phyloP scores from a whole-genome alignment of 495 filamentous ascomycete genomes.

The Bombardia bombarda region DNA sequence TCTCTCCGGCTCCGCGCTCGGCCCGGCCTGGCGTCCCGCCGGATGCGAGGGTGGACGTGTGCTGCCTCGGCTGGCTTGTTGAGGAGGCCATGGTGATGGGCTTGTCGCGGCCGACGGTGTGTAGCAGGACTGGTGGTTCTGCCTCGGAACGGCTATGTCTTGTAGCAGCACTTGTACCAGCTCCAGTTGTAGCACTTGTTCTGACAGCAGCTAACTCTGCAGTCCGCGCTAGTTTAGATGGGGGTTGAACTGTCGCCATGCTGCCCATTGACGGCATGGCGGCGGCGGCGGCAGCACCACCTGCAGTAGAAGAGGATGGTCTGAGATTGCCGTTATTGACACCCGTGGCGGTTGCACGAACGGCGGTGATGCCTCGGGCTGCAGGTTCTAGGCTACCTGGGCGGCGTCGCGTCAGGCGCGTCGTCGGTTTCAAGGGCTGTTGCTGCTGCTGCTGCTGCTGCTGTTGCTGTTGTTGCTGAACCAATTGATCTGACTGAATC shows the following conservation, averaged over 20 bases:
- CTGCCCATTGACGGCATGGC: not conserved
- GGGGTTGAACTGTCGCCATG: not conserved
- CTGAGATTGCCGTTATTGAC: not conserved
- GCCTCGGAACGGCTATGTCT: not conserved
- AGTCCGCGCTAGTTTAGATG: too few relatives aligned
- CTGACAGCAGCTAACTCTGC: too few relatives aligned
- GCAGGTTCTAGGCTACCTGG: not conserved
- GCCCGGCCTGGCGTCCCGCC: slow-evolving; percentile 11
- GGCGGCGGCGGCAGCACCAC: not conserved
- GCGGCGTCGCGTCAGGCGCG: slow-evolving; percentile 15
- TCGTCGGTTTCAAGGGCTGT: too few relatives aligned
- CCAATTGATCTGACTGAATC: too few relatives aligned
- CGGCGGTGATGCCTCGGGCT: not conserved
- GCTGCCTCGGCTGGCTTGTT: slow-evolving; percentile 9
- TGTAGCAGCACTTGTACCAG: not conserved
- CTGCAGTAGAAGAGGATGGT: too few relatives aligned
- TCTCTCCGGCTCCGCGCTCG: slow-evolving; percentile 9
- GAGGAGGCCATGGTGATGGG: slow-evolving; percentile 17
- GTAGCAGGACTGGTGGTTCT: not conserved
- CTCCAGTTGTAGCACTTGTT: not conserved
- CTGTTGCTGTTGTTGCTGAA: too few relatives aligned
- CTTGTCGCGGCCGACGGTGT: slow-evolving; percentile 19
- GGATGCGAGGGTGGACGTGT: slow-evolving; percentile 2
- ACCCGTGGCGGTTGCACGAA: not conserved
- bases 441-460: not conserved